phyloP scores from a whole-genome alignment of 768 basidiomycete species.

The Boletus sp. region DNA sequence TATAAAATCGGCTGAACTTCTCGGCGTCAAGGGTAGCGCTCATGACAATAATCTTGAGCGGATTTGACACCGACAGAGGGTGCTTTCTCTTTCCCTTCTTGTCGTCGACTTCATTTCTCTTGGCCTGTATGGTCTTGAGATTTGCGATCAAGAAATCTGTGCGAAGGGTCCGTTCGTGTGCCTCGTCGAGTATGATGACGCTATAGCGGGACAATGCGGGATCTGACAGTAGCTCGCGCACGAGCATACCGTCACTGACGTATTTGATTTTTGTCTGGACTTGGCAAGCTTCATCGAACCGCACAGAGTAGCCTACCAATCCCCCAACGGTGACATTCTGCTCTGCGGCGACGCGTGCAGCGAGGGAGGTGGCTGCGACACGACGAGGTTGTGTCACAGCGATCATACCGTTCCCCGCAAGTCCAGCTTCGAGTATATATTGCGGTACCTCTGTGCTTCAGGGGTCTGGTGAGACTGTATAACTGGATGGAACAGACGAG shows the following conservation, averaged over 20 bases:
- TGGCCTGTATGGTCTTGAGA: constrained; percentile 74
- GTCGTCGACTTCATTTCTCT: constrained; percentile 51
- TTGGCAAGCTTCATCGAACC: constrained; percentile 83
- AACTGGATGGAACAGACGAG: background rate
- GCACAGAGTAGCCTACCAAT: constrained; percentile 89
- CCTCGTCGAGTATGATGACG: constrained; percentile 91
- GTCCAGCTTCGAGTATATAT: constrained; percentile 81
- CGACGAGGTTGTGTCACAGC: constrained; percentile 93
- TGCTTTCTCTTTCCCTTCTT: constrained; percentile 45
- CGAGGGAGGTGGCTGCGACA: constrained; percentile 95
- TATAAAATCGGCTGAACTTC: constrained; percentile 86
- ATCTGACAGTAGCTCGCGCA: constrained; percentile 85
- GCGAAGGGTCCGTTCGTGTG: constrained; percentile 91
- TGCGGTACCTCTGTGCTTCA: constrained; percentile 85
- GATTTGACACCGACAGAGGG: constrained; percentile 41
- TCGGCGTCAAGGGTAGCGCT: constrained; percentile 96
- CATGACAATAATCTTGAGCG: constrained; percentile 94
- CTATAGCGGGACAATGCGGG: constrained; percentile 75
- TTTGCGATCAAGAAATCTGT: constrained; percentile 93
- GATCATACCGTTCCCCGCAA: constrained; percentile 70
- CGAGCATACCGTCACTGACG: constrained; percentile 96
- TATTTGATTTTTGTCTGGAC: constrained; percentile 87
- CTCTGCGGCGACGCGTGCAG: constrained; percentile 84
- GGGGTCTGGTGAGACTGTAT: constrained; percentile 18
- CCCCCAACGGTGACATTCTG: constrained; percentile 68